Conservation (phyloP, 805 yeast genomes). For the Candida germanica region DNA sequence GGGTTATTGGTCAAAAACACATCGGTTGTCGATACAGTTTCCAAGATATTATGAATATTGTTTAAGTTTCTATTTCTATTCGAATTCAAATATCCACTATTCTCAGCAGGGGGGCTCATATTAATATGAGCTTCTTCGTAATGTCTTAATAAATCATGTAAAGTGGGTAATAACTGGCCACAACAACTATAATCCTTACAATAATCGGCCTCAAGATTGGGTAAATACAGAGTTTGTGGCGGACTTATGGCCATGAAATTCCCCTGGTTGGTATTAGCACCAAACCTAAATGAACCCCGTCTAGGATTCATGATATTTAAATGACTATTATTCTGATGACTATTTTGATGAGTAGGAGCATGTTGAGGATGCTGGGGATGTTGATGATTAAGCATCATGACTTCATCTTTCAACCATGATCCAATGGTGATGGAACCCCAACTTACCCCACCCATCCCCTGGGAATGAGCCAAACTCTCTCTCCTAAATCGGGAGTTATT, state of each 20-base stretch:
- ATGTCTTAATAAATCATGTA: constrained; percentile 90
- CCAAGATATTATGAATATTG: constrained; percentile 62
- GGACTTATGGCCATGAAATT: constrained; percentile 46
- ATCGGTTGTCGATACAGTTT: constrained; percentile 89
- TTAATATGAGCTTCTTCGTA: constrained; percentile 94
- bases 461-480: constrained; percentile 92
- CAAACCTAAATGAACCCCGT: constrained; percentile 34
- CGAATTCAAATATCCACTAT: constrained; percentile 27
- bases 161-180: constrained; percentile 85
- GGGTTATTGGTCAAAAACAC: constrained; percentile 61
- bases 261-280: constrained; percentile 16
- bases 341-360: constrained; percentile 1
- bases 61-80: constrained; percentile 33
- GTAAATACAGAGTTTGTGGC: constrained; percentile 75
- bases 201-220: constrained; percentile 91
- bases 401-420: constrained; percentile 94
- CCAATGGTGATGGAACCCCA: constrained; percentile 97
- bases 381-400: constrained; percentile 48
- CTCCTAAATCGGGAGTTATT: constrained; percentile 58
- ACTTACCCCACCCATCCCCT: constrained; percentile 96
- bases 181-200: constrained; percentile 97
- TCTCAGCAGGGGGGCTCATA: constrained; percentile 46
- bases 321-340: constrained; percentile 4
- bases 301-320: constrained; percentile 15
- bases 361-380: constrained; percentile 2